These are phyloP conservation scores for Solanum verrucosum DNA, from an alignment of 257 asterid species.

Conservation along the genomic window DNA sequence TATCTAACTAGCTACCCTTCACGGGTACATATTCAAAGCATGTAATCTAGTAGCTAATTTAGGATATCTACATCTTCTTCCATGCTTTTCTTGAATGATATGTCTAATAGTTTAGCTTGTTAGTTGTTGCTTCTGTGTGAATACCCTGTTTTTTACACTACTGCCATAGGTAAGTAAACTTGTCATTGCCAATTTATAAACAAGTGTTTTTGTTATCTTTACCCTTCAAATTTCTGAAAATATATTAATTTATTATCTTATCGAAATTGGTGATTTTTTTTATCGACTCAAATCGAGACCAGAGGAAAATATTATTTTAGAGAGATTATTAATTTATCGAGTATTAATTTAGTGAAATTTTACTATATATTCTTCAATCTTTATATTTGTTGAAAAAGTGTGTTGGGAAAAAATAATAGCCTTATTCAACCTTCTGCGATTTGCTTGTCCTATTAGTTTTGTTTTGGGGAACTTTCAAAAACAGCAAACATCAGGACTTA, in stretches of 20 bases:
- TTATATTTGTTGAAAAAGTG: neutral
- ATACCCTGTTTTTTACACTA: neutral
- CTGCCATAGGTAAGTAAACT: neutral
- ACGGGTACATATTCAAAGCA: neutral
- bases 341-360: too few species aligned
- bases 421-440: neutral
- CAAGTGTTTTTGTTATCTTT: neutral
- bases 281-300: too few species aligned
- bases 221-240: neutral
- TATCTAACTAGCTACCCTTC: neutral
- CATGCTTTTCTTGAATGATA: neutral
- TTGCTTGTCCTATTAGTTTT: neutral
- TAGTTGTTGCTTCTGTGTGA: neutral
- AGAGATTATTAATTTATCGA: too few species aligned
- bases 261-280: too few species aligned
- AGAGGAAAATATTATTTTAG: too few species aligned
- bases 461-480: neutral
- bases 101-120: neutral
- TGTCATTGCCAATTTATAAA: neutral
- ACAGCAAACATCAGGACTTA: neutral
- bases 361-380: too few species aligned
- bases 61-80: neutral
- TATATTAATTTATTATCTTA: too few species aligned
- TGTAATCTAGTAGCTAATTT: neutral
- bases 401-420: neutral